Percentiles rank a stretch among this genome's conserved stretches.
These are phyloP conservation scores for Citrus reticulata DNA, from an alignment of 345 rosid species.

Conservation along the genomic window DNA sequence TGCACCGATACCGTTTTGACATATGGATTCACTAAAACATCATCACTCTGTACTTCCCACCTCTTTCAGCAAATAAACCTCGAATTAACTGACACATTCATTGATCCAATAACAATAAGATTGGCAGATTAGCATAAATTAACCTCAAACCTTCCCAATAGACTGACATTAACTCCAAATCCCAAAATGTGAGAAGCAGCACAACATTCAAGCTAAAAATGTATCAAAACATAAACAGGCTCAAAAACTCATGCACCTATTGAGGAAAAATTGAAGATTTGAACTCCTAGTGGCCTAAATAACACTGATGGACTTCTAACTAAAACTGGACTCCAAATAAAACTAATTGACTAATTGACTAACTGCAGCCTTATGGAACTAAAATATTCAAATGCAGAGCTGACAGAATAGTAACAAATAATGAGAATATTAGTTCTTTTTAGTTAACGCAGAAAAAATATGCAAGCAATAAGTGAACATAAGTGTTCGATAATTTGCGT, in stretches of 20 bases:
- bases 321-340: not conserved
- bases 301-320: not conserved
- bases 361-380: not conserved
- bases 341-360: not conserved
- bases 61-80: not conserved
- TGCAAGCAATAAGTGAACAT: too few species aligned
- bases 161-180: not conserved
- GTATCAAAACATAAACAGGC: not conserved
- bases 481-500: too few species aligned
- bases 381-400: not conserved
- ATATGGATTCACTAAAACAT: not conserved
- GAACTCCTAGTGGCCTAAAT: not conserved
- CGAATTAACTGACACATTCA: not conserved
- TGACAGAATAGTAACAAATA: not conserved
- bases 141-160: not conserved
- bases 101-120: not conserved
- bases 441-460: too few species aligned
- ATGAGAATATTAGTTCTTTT: not conserved
- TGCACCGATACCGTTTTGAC: too few species aligned
- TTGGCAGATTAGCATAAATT: not conserved
- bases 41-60: not conserved
- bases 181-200: not conserved
- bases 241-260: too few species aligned
- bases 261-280: too few species aligned
- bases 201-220: not conserved